Base-by-base conservation (phyloP, 2,329 filamentous ascomycete species). In the Arthrobotrys sphaeroides region DNA sequence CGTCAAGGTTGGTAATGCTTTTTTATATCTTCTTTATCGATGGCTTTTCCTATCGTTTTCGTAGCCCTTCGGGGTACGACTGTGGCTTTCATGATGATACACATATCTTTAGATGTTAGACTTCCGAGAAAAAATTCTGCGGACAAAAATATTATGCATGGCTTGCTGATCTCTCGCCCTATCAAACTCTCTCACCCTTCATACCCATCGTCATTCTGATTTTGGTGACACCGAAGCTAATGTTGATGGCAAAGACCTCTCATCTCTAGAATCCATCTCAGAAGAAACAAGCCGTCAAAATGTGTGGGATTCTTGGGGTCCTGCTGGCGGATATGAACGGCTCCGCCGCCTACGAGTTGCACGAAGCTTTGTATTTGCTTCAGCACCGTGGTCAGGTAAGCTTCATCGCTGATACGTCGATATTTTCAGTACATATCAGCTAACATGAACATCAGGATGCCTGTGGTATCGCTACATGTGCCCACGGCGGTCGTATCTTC, bases 391-490 rank as follows among this genome's bases (percentile, higher is more conserved):
- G 79, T 7, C 79, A 80, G 66, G 73, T 77, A 45, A 28, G 65
- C 45, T 18, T 85, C 85, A 77, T 26, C 18, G n/a, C n/a, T 5
- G 38, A 10, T 45, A 43, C 55, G 36, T 22, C 49, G 80, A 80
- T 57, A 80, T 80, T 43, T 77, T 83, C 77, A 83, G 93, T 82
- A 88, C 91, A 80, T 92, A 92, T 3, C 5, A 93, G 96, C 45
- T 55, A 70, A 70, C 31, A 24, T 43, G 16, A n/a, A 16, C 20
- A n/a, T 18, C 12, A 77, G 82, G 93, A 97, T 89, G 93, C 93
- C 57, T 91, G 90, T 66, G 93, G 93, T 77, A 94, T 97, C 79
- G 89, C 93, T 57, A 91, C 85, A 79, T 93, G 86, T 86, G 90
- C 87, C 79, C 87, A 85, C 12, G 91, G 91, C 36, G 93, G 94